Evolutionary conservation across 768 basidiomycete species (phyloP), one percentile per base, ranked within the genome.

Genomic region (Leccinum subgranulosum): DNA sequence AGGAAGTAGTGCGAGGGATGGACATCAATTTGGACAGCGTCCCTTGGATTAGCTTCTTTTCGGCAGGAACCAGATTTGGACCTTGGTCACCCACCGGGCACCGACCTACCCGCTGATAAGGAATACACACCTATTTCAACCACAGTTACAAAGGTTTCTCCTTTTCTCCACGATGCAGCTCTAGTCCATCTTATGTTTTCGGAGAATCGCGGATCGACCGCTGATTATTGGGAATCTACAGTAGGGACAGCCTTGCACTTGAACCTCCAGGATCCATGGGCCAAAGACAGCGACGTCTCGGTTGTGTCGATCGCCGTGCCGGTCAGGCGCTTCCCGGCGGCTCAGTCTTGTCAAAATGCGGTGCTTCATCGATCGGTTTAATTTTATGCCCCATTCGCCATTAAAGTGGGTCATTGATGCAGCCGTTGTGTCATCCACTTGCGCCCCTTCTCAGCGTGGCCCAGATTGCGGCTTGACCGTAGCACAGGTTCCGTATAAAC

Each of bases 221-320:
- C 47, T 29, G 29, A 3, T 43, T 6, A 39, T n/a, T 2, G n/a
- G 15, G 10, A n/a, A 39, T 27, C 9, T 8, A 15, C 19, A 46
- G 6, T 17, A 25, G 9, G 28, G 21, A 4, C 3, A 33, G 17
- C 39, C n/a, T 55, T 27, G 23, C 10, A 53, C 23, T 23, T 23
- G 23, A 31, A 53, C 19, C 1, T 36, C 27, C 27, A 21, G 3
- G 25, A 6, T 3, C 25, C 25, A 25, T 21, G 15, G 34, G 23
- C 6, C 23, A 47, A 25, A 25, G 23, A 25, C 45, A 47, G 45
- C 23, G 41, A 19, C 17, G 12, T 33, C 21, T 23, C 63, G 62
- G 63, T 31, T 51, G 23, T 6, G 21, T 21, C 25, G 3, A 61
- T 9, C 19, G 0, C 55, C 54, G 54, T 54, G 11, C 59, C 62